Evolutionary conservation across 192 early-diverging fungal species (phyloP).

Genomic region (Coemansia sp.): DNA sequence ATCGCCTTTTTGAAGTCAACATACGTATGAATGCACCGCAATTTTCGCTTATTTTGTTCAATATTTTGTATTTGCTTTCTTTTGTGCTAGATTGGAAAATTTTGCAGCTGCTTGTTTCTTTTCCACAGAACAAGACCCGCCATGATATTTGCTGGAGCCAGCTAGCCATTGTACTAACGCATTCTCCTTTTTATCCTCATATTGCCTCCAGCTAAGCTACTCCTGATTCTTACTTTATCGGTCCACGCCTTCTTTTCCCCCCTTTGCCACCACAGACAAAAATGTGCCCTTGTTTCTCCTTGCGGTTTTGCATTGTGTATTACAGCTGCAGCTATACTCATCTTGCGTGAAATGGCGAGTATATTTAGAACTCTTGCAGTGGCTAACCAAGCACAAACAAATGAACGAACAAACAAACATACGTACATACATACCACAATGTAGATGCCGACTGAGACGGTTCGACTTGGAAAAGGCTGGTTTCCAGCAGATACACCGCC

Average conservation of each 20-base stretch:
- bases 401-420: too few relatives aligned
- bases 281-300: not conserved
- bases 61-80: not conserved
- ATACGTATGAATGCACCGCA: not conserved
- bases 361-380: not conserved
- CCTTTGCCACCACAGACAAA: not conserved
- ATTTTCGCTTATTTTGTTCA: not conserved
- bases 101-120: not conserved
- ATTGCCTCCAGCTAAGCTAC: not conserved
- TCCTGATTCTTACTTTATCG: not conserved
- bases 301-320: not conserved
- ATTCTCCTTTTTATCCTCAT: conserved; percentile 2
- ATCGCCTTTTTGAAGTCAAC: not conserved
- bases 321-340: not conserved
- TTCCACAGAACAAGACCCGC: not conserved
- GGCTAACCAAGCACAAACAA: conserved; percentile 1
- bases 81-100: not conserved
- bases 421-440: not conserved
- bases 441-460: conserved; percentile 51
- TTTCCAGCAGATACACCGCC: conserved; percentile 43
- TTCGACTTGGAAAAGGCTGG: conserved; percentile 41
- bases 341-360: not conserved
- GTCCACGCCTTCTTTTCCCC: not conserved
- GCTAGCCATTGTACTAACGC: conserved; percentile 1
- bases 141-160: not conserved